These are phyloP conservation scores for Leccinum barrowsii DNA, from an alignment of 768 basidiomycete genomes.

Conservation along the genomic window DNA sequence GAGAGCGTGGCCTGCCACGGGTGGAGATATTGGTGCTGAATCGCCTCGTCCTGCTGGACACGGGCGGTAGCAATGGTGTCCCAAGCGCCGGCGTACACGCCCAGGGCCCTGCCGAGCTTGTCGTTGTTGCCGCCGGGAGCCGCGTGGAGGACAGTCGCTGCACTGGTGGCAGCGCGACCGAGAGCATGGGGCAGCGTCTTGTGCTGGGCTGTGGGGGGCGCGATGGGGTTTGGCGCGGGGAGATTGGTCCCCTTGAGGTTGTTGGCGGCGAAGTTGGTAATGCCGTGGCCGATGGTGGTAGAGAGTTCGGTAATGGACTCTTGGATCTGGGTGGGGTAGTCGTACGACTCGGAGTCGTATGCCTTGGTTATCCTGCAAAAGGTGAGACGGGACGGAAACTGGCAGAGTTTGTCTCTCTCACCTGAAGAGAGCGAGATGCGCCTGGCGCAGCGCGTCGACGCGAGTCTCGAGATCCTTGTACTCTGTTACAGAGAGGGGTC, in stretches of 20 bases:
- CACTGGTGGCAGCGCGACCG: slow-evolving; percentile 70
- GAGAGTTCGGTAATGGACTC: slow-evolving; percentile 75
- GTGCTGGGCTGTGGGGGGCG: slow-evolving; percentile 62
- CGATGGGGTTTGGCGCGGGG: slow-evolving; percentile 60
- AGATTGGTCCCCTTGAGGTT: slow-evolving; percentile 89
- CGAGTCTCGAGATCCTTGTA: slow-evolving; percentile 95
- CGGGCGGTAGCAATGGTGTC: slow-evolving; percentile 80
- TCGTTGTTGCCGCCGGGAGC: slow-evolving; percentile 52
- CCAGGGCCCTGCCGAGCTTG: slow-evolving; percentile 73
- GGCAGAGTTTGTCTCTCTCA: slow-evolving; percentile 28
- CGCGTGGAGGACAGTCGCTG: slow-evolving; percentile 44
- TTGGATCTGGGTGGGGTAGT: slow-evolving; percentile 87
- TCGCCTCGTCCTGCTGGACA: slow-evolving; percentile 71
- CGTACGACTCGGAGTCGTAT: slow-evolving; percentile 84
- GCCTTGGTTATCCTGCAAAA: slow-evolving; percentile 72
- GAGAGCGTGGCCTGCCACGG: slow-evolving; percentile 89
- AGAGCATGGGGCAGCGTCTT: slow-evolving; percentile 98
- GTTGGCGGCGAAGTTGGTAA: slow-evolving; percentile 81
- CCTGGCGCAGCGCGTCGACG: slow-evolving; percentile 84
- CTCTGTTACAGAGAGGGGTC: slow-evolving; percentile 46
- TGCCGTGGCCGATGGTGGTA: slow-evolving; percentile 63
- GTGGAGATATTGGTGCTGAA: slow-evolving; percentile 63
- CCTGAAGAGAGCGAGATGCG: slow-evolving; percentile 79
- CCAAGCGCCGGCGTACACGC: slow-evolving; percentile 77
- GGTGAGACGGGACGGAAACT: background rate